phyloP scores from a whole-genome alignment of 2,329 filamentous ascomycete genomes.

The Cladosporium sp. region DNA sequence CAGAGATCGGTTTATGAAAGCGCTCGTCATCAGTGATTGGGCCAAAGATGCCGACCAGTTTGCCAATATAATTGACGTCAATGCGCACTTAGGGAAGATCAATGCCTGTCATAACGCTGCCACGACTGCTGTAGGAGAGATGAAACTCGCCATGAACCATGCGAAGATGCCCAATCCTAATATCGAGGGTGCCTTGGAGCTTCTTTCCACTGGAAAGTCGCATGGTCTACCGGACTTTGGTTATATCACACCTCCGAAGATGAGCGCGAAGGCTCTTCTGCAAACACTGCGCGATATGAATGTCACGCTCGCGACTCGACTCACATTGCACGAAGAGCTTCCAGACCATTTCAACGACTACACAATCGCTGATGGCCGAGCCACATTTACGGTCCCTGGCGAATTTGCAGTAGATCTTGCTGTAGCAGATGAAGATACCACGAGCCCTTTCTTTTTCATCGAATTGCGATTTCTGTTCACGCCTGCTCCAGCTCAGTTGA shows the following conservation, averaged over 20 bases:
- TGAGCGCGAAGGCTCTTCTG: conserved; percentile 71
- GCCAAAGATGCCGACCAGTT: conserved; percentile 75
- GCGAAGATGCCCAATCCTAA: conserved; percentile 87
- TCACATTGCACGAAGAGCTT: conserved; percentile 83
- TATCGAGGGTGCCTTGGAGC: conserved; percentile 81
- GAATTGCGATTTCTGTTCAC: conserved; percentile 83
- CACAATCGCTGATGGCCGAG: conserved; percentile 78
- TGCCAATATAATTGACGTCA: conserved; percentile 84
- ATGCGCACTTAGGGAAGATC: conserved; percentile 62
- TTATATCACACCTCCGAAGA: conserved; percentile 70
- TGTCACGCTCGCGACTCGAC: conserved; percentile 74
- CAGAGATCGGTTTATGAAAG: conserved; percentile 88
- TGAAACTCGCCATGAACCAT: conserved; percentile 70
- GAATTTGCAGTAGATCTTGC: conserved; percentile 95
- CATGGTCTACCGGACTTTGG: conserved; percentile 78
- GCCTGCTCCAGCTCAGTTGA: conserved; percentile 63
- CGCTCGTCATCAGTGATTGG: conserved; percentile 89
- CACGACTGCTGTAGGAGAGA: conserved; percentile 42
- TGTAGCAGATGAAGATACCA: conserved; percentile 79
- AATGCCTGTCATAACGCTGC: conserved; percentile 39
- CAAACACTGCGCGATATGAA: conserved; percentile 79
- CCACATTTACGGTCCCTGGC: conserved; percentile 76
- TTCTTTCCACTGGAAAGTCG: conserved; percentile 75
- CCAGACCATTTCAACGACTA: conserved; percentile 78
- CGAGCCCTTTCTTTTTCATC: conserved; percentile 89